Base-by-base conservation (phyloP, 164 flowering plant genomes). In the Akebia trifoliata region DNA sequence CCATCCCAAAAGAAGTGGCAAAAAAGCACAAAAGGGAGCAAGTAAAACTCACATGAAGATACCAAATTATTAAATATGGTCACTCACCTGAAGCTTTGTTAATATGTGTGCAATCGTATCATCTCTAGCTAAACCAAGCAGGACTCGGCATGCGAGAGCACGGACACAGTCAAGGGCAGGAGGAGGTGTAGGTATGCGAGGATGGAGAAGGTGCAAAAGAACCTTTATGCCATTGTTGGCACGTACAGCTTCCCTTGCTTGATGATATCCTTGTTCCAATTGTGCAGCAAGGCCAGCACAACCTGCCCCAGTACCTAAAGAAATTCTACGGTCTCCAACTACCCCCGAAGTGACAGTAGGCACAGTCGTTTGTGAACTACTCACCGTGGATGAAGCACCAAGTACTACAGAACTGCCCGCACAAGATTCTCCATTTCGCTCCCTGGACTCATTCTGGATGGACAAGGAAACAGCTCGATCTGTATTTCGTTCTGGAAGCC, bases 41-140 rank as follows among this genome's bases (percentile, higher is more conserved):
- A 36, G 57, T 36, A 12, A 54, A 15, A 54, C 38, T 50, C 25
- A 15, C 15, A 54, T 1, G 6, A 18, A 14, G 18, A n/a, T 28
- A 21, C 3, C 8, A 29, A 17, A 21, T 6, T 32, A 45, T 3
- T 32, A 12, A 35, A 15, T 30, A 39, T 21, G 14, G 11, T 38
- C 14, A 30, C 63, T 52, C 40, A 93, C 99, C 91, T 93, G 96
- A 66, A 93, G 97, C 67, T 86, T 93, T 36, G 96, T 93, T 72
- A 93, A 70, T 68, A 87, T 90, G 59, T 87, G 96, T 35, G 99
- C 99, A 78, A 93, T 90, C 29, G 95, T 66, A 50, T 81, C 90
- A 74, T 93, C 99, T 78, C 99, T 87, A 24, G 99, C 96, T 66
- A 93, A 74, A 55, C 99, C 99, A 78, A 93, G 97, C 58, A 94